These are phyloP conservation scores for Plasmodium billcollinsi DNA, from an alignment of 169 alveolate genomes.

Conservation along the genomic window DNA sequence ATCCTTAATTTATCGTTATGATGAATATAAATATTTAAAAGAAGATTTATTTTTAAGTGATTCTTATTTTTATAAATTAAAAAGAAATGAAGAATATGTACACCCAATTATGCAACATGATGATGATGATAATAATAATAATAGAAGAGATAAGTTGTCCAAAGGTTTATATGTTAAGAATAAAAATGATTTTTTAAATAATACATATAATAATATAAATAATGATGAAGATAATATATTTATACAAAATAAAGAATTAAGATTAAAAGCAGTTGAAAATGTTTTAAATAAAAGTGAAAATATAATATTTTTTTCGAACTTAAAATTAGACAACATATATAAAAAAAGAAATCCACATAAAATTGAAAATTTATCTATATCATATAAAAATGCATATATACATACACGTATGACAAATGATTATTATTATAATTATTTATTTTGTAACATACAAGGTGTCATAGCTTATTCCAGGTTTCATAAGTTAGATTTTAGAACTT, in stretches of 20 bases:
- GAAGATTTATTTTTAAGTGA: neutral
- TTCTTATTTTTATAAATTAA: too few species aligned
- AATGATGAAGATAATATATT: constrained; percentile 13
- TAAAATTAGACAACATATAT: constrained; percentile 33
- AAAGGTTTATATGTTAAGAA: too few species aligned
- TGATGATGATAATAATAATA: too few species aligned
- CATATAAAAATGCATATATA: constrained; percentile 31
- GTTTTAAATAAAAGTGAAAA: constrained; percentile 33
- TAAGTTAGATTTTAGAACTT: constrained; percentile 52
- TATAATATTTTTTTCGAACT: constrained; percentile 30
- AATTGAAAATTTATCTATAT: constrained; percentile 24
- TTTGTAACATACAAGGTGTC: constrained; percentile 40
- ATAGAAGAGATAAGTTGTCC: too few species aligned
- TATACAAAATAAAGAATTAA: constrained; percentile 7
- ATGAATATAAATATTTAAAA: constrained; percentile 25
- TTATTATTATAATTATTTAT: constrained; percentile 40
- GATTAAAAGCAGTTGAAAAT: constrained; percentile 13
- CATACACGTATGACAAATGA: constrained; percentile 67
- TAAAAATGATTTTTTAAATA: too few species aligned
- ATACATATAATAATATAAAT: neutral
- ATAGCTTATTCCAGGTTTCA: constrained; percentile 70
- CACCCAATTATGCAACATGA: too few species aligned
- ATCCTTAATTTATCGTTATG: constrained; percentile 19
- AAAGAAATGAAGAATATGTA: too few species aligned
- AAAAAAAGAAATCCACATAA: constrained; percentile 71